Percentiles rank a stretch among this genome's conserved stretches.
Conservation (phyloP, 2,329 filamentous ascomycete genomes). For the Hymenoscyphus infarciens region DNA sequence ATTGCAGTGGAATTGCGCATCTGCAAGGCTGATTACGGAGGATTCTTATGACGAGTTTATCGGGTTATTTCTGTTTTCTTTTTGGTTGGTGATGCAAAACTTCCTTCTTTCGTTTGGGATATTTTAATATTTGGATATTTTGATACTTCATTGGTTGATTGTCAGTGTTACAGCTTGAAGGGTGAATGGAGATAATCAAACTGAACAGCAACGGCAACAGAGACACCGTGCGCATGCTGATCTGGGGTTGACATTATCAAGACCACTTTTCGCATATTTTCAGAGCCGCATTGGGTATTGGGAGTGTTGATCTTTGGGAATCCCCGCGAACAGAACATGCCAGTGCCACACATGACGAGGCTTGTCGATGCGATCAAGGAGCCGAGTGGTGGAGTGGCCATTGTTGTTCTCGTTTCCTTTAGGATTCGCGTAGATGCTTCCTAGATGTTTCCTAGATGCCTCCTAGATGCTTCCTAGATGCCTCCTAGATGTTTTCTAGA, state of each 20-base stretch:
- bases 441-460: neutral
- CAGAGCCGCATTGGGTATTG: neutral
- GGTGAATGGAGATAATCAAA: too few species aligned
- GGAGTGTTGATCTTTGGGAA: neutral
- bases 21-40: neutral
- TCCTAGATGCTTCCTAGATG: neutral
- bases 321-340: neutral
- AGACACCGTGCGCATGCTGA: neutral
- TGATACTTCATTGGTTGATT: neutral
- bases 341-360: constrained; percentile 2
- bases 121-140: too few species aligned
- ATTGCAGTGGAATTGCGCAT: neutral
- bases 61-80: neutral
- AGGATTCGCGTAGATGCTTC: neutral
- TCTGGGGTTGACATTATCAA: neutral
- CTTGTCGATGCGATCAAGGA: neutral
- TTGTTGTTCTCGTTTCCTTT: neutral
- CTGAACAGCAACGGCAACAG: neutral
- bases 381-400: neutral
- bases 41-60: neutral
- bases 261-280: neutral
- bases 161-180: neutral
- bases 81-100: neutral
- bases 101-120: neutral
- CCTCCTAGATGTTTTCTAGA: neutral